Evolutionary conservation across 2,329 filamentous ascomycete genomes (phyloP).

Genomic region (Colletotrichum spaethianum): DNA sequence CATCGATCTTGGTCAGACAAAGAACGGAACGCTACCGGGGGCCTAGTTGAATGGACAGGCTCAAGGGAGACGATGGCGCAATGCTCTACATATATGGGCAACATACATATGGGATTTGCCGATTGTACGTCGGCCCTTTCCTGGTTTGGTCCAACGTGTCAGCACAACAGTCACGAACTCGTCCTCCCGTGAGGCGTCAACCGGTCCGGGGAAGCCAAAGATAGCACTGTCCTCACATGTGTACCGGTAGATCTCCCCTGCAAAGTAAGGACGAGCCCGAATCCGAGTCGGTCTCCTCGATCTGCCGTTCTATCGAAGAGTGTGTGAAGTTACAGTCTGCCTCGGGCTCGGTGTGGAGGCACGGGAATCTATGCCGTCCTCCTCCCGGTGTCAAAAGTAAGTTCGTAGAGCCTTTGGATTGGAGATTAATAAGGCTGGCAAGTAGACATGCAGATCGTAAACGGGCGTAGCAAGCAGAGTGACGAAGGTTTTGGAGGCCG

Average conservation of each 20-base stretch:
- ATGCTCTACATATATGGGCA: slow-evolving; percentile 20
- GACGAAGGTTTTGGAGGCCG: slow-evolving; percentile 22
- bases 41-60: slow-evolving; percentile 21
- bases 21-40: slow-evolving; percentile 18
- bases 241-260: background rate
- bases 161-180: background rate
- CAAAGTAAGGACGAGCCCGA: background rate
- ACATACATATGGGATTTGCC: slow-evolving; percentile 11
- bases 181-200: background rate
- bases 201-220: slow-evolving; percentile 2
- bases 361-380: background rate
- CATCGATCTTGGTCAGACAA: slow-evolving; percentile 18
- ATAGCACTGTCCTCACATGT: background rate
- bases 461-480: background rate
- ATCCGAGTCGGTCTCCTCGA: background rate
- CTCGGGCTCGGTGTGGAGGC: slow-evolving; percentile 8
- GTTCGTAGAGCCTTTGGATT: slow-evolving; percentile 18
- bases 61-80: slow-evolving; percentile 12
- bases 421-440: slow-evolving; percentile 18
- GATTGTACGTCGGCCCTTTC: background rate
- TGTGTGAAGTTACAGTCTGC: slow-evolving; percentile 21
- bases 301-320: slow-evolving; percentile 4
- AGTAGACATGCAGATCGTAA: slow-evolving; percentile 1
- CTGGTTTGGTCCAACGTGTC: background rate
- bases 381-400: background rate